Base-by-base conservation (phyloP, 148 eudicot genomes). In the Suaeda aralocaspica region DNA sequence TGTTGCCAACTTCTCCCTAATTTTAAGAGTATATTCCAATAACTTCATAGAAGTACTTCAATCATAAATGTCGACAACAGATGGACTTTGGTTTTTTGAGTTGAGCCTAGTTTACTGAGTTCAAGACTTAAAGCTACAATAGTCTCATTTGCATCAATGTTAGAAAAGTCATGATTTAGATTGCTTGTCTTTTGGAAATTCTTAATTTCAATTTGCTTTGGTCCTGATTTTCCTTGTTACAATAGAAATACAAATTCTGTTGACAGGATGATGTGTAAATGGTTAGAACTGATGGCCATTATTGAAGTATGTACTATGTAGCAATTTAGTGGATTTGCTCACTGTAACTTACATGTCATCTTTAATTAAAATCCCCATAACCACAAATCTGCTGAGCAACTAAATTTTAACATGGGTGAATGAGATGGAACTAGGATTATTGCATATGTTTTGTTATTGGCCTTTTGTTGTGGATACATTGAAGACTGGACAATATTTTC, bases 401-500 rank as follows among this genome's bases (percentile, higher is more conserved):
- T 19, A 36, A n/a, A 25, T 46, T 46, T 46, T 16, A 46, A 12
- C 14, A 46, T 46, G 19, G 50, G 14, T 60, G 44, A n/a, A 60
- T 3, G 6, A 31, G 19, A 31, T 42, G 70, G 28, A 51, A 19
- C 28, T 67, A 30, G 24, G 11, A 31, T 29, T 34, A 21, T 67
- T 67, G 70, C n/a, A 31, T 21, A n/a, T 33, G 16, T 36, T 22
- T 52, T n/a, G n/a, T n/a, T n/a, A n/a, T n/a, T n/a, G n/a, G n/a
- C n/a, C n/a, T n/a, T n/a, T 36, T 52, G 59, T 51, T 67, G 59
- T 51, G 13, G 33, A 48, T 57, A 21, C 52, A 26, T 12, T 56
- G 22, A 29, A 33, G 10, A 60, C n/a, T 34, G 0, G 31, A 19
- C 39, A 21, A 45, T 50, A 29, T 22, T 15, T 22, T 30, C 12